Percentiles rank a stretch among this genome's conserved stretches.
phyloP scores from a whole-genome alignment of 108 stramenopile species.

The Aurantiochytrium sp. region DNA sequence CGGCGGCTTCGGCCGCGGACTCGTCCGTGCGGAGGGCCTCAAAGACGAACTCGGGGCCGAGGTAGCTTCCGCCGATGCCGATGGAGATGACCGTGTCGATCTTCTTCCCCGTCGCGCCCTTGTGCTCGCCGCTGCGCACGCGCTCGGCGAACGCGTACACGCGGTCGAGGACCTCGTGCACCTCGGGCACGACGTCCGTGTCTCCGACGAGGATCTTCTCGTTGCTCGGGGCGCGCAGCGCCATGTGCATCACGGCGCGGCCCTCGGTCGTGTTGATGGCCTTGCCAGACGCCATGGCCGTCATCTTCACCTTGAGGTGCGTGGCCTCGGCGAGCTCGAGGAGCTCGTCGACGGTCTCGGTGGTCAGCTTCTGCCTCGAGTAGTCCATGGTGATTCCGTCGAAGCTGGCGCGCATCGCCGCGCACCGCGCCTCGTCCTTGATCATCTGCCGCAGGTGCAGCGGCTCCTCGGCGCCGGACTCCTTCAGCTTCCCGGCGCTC shows the following conservation, averaged over 20 bases:
- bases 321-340: constrained; percentile 83
- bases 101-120: constrained; percentile 89
- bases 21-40: constrained; percentile 90
- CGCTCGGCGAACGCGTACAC: constrained; percentile 78
- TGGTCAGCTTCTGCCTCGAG: constrained; percentile 85
- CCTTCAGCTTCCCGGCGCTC: neutral
- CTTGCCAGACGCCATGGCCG: constrained; percentile 81
- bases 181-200: constrained; percentile 78
- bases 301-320: constrained; percentile 70
- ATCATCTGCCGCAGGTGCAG: neutral
- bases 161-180: constrained; percentile 82
- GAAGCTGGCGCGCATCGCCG: neutral
- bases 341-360: constrained; percentile 67
- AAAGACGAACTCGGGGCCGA: constrained; percentile 95
- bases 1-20: constrained; percentile 61
- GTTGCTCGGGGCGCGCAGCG: constrained; percentile 70
- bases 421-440: constrained; percentile 32
- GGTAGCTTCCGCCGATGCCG: constrained; percentile 88
- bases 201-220: constrained; percentile 72
- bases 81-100: constrained; percentile 88
- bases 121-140: constrained; percentile 69
- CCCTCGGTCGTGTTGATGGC: constrained; percentile 94
- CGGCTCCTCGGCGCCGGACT: neutral
- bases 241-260: constrained; percentile 93
- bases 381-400: constrained; percentile 81